A percentile compares a stretch with the other conserved stretches of the same genome.
Evolutionary conservation across 352 stramenopile species (phyloP).

Genomic region (Globisporangium nagaii): DNA sequence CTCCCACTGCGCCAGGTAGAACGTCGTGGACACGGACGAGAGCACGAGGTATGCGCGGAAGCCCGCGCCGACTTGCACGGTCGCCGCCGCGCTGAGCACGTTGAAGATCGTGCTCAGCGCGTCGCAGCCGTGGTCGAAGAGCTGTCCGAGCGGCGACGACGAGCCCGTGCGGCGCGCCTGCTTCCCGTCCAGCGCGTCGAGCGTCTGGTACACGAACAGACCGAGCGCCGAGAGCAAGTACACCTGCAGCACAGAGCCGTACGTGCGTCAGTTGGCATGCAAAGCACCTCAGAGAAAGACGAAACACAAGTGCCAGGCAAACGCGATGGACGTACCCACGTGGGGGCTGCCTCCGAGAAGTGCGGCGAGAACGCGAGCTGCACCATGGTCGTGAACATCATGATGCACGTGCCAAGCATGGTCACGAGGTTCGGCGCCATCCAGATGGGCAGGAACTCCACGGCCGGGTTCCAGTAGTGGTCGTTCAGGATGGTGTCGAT

Average conservation of each 20-base stretch:
- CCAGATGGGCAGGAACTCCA: conserved; percentile 80
- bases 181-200: conserved; percentile 99
- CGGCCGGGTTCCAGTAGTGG: conserved; percentile 83
- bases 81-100: conserved; percentile 67
- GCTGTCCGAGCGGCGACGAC: conserved; percentile 94
- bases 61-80: conserved; percentile 44
- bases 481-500: conserved; percentile 84
- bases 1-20: conserved; percentile 86
- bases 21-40: conserved; percentile 73
- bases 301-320: too few relatives aligned
- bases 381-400: conserved; percentile 74
- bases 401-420: conserved; percentile 76
- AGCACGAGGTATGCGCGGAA: conserved; percentile 47
- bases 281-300: background rate
- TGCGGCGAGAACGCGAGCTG: conserved; percentile 74
- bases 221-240: conserved; percentile 73
- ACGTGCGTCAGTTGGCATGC: background rate
- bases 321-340: conserved; percentile 50
- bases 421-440: conserved; percentile 91
- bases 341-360: conserved; percentile 51
- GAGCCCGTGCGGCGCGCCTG: conserved; percentile 93
- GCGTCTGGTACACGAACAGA: conserved; percentile 94
- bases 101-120: conserved; percentile 82
- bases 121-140: conserved; percentile 97
- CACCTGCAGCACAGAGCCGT: conserved; percentile 13